Conservation (phyloP, 2,329 filamentous ascomycete genomes). For the Ophiocordyceps robertsii region DNA sequence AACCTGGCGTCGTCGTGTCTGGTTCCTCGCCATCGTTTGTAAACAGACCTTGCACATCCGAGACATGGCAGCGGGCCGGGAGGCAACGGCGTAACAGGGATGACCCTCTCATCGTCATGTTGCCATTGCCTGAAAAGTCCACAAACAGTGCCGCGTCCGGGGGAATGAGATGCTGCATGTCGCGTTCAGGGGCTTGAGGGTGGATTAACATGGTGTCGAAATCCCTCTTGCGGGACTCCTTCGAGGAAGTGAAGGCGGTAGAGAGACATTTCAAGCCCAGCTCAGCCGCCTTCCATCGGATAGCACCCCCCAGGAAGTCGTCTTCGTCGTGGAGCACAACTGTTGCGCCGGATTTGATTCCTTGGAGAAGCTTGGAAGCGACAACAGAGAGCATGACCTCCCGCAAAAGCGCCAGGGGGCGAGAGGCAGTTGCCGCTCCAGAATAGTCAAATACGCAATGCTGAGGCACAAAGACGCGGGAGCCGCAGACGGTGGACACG, state of each 20-base stretch:
- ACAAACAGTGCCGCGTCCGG: neutral
- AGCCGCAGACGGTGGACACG: neutral
- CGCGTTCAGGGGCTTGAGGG: neutral
- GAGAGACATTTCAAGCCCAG: neutral
- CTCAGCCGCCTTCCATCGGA: neutral
- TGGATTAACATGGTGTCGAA: neutral
- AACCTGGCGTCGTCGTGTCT: neutral
- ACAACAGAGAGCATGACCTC: neutral
- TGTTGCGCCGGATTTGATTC: neutral
- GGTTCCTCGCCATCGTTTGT: neutral
- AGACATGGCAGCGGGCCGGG: neutral
- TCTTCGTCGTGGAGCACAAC: neutral
- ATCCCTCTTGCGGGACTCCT: neutral
- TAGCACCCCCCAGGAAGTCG: neutral
- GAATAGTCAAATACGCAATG: constrained; percentile 1
- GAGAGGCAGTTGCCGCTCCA: too few species aligned
- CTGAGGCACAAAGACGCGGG: neutral
- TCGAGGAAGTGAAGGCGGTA: neutral
- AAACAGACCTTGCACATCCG: neutral
- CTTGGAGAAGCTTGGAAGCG: neutral
- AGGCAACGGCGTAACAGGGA: neutral
- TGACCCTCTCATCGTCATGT: neutral
- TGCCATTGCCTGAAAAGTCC: neutral
- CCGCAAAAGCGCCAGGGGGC: neutral
- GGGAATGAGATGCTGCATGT: neutral